Base-by-base conservation (phyloP, 257 asterid species). In the Capsicum pubescens region DNA sequence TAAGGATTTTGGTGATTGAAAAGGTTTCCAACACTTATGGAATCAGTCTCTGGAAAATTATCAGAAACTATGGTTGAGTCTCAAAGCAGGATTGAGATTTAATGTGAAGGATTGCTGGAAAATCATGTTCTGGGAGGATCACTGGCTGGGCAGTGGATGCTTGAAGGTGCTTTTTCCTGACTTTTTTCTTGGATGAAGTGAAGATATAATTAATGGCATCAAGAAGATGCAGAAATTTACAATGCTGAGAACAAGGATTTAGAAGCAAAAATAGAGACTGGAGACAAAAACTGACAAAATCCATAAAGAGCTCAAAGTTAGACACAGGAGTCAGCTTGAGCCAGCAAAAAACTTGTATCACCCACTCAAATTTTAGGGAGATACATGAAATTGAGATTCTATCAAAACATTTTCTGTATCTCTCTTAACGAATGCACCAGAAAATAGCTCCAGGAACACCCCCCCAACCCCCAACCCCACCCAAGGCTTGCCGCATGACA, bases 61-160 rank as follows among this genome's bases (percentile, higher is more conserved):
- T 35, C 52, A 67, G 21, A 67, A 67, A 67, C 52, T 67, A 36
- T 67, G 26, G 52, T 15, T 14, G 21, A 58, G 76, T 67, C 76
- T 67, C 52, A 67, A 67, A 67, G 76, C n/a, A 67, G 50, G 48
- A 67, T 14, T 67, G 48, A 67, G 72, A 67, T 67, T 35, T 67
- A 67, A 67, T 35, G 52, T 32, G 52, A 68, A 68, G 50, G 76
- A 68, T 68, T 12, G 76, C 26, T 1, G 3, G 26, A 39, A 36
- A 14, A 67, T 68, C 76, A 68, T 68, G 76, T 68, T 36, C 76
- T 39, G 76, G 52, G 76, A 68, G 52, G 76, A 68, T 68, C 26
- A 68, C 26, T 68, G 52, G 76, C 7, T 58, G 13, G 26, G 52
- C 52, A 68, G 76, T 15, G 52, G 52, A 36, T 68, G 52, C 76